Base-by-base conservation (phyloP, 768 basidiomycete species). In the Boletus edulis region DNA sequence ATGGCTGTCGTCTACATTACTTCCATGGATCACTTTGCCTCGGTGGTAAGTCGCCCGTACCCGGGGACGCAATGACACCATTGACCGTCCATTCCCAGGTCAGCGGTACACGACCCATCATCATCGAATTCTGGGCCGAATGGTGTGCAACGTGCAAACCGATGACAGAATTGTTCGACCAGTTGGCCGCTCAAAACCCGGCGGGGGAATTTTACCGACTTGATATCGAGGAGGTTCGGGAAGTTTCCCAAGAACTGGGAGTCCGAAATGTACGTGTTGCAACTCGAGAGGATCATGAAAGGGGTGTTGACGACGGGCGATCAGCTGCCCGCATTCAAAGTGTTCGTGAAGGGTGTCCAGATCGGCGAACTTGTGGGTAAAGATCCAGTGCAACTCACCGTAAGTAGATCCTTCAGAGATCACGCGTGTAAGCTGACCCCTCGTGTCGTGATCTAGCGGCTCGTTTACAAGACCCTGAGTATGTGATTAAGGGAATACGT, bases 81-180 rank as follows among this genome's bases (percentile, higher is more conserved):
- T n/a, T 64, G n/a, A 68, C 35, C 43, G n/a, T 17, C 4, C 31
- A n/a, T 24, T 35, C 24, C 38, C 42, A 69, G 67, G 56, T 62
- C 41, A 68, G 51, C 35, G 32, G 56, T 29, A 47, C 58, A 24
- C 49, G 54, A 52, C 68, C 68, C 9, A 68, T 47, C 49, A 61
- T 69, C 52, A 61, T 69, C 20, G 68, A 69, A 47, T 69, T 70
- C 62, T 70, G 67, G 67, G 67, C 67, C 49, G 66, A 70, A 13
- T 69, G 67, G 67, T 69, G 67, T 24, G 17, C 18, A 34, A 61
- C 64, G n/a, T 70, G 67, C 49, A 57, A 53, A 40, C 22, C 54
- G 9, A 62, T 50, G 60, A 51, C 68, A 38, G 12, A 56, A 7
- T 18, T 66, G 11, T 69, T 64, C 43, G 52, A 68, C 54, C 60